These are phyloP conservation scores for Ampelomyces quisqualis DNA, from an alignment of 2,329 filamentous ascomycete species.

Conservation along the genomic window DNA sequence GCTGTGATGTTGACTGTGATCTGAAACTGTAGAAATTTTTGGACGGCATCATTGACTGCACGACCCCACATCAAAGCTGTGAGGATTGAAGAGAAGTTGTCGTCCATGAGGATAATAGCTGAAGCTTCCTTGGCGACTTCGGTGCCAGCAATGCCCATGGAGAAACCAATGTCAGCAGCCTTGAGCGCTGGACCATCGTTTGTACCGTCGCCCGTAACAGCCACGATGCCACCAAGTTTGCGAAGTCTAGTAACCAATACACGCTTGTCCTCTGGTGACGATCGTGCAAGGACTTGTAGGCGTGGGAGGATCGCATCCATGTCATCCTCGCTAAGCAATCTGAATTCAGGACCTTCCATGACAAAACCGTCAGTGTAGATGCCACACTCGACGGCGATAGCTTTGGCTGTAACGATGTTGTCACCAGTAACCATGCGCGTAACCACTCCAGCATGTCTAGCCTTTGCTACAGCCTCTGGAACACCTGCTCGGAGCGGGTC, in stretches of 20 bases:
- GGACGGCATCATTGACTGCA: conserved; percentile 45
- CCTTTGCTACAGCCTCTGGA: conserved; percentile 67
- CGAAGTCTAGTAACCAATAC: conserved; percentile 64
- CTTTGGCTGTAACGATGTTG: conserved; percentile 73
- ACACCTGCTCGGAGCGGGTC: conserved; percentile 75
- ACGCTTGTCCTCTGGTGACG: conserved; percentile 68
- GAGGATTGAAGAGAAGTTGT: conserved; percentile 83
- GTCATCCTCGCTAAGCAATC: conserved; percentile 63
- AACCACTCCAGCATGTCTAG: conserved; percentile 72
- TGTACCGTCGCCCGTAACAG: conserved; percentile 79
- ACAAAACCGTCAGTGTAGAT: conserved; percentile 69
- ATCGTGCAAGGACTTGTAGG: conserved; percentile 67
- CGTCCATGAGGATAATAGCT: conserved; percentile 86
- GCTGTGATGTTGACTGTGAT: conserved; percentile 89
- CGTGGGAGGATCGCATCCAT: conserved; percentile 59
- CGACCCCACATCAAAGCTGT: conserved; percentile 76
- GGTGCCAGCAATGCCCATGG: conserved; percentile 81
- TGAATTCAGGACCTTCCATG: conserved; percentile 76
- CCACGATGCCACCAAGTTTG: conserved; percentile 71
- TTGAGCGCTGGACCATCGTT: conserved; percentile 80
- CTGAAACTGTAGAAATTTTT: conserved; percentile 58
- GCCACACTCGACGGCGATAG: conserved; percentile 75
- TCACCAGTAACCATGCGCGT: conserved; percentile 88
- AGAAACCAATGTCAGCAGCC: conserved; percentile 78
- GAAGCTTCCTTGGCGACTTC: no score